Evolutionary conservation across 2,329 filamentous ascomycete genomes (phyloP), one percentile per base, ranked within the genome.

Genomic region (Zymoseptoria ardabiliae): DNA sequence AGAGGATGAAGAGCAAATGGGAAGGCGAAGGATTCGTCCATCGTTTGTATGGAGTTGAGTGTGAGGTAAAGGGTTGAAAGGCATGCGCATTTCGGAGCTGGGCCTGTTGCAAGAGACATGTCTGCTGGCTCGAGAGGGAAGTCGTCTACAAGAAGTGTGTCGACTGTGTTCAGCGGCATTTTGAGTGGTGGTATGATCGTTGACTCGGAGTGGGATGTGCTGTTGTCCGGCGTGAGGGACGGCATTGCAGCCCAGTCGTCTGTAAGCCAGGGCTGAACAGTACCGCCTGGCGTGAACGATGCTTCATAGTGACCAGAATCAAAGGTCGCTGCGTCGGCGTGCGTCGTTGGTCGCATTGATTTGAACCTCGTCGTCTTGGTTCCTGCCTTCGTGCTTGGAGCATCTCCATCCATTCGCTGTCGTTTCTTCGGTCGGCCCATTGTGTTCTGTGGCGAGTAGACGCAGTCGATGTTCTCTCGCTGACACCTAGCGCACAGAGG

Each of bases 391-490:
- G 50, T 17, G 9, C 21, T 48, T 17, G 30, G 8, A 11, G 61
- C 64, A 28, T 8, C 25, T 4, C 60, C 60, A 7, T 66, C 70
- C n/a, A 72, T 70, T 54, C 74, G 68, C 59, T 69, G 68, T 55
- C 78, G 72, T 66, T 81, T 81, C 61, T 75, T 75, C n/a, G 79
- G 79, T 50, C 79, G 67, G 9, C 79, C 79, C 79, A 81, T 81
- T 41, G 71, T 74, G 66, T 79, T 80, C 56, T 77, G 77, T 2
- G 70, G 68, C 22, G 77, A 79, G 65, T 80, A 81, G 23, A 76
- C 56, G 64, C 79, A 81, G 17, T 54, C 53, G 13, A 79, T 71
- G 3, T 63, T 63, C 54, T 80, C 78, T 49, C 68, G 65, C 19
- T 63, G 61, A 62, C 79, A 81, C 55, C 79, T 70, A 19, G 66